Evolutionary conservation across 2,329 filamentous ascomycete genomes (phyloP).

Genomic region (Rugonectria rugulosa): DNA sequence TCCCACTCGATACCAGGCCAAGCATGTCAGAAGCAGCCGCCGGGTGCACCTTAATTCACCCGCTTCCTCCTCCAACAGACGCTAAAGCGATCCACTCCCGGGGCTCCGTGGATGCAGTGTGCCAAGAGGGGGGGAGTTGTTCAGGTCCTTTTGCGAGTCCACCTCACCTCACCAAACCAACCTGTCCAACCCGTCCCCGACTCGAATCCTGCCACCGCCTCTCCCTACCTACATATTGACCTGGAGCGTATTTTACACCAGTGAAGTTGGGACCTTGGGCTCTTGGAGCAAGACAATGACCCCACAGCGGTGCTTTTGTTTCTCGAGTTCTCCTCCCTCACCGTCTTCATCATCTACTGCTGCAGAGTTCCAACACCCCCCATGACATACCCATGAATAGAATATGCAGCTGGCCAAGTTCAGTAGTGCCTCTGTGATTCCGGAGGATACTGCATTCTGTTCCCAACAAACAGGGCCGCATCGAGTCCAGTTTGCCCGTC

Average conservation of each 20-base stretch:
- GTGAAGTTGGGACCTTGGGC: conserved; percentile 6
- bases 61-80: conserved; percentile 33
- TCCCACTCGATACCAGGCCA: conserved; percentile 16
- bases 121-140: conserved; percentile 6
- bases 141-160: conserved; percentile 37
- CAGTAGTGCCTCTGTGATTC: not conserved
- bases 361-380: too few relatives aligned
- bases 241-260: not conserved
- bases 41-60: conserved; percentile 42
- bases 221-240: not conserved
- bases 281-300: not conserved
- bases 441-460: too few relatives aligned
- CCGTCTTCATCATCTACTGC: not conserved
- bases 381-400: too few relatives aligned
- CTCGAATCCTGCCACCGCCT: not conserved
- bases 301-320: not conserved
- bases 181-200: conserved; percentile 1
- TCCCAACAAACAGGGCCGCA: too few relatives aligned
- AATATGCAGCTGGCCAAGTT: not conserved
- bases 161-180: conserved; percentile 14
- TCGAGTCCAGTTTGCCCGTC: too few relatives aligned
- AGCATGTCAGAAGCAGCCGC: conserved; percentile 33
- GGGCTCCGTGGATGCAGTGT: conserved; percentile 26
- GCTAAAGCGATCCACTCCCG: conserved; percentile 41
- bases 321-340: not conserved